These are phyloP conservation scores for Cyberlindnera petersonii DNA, from an alignment of 805 yeast species.

Conservation along the genomic window DNA sequence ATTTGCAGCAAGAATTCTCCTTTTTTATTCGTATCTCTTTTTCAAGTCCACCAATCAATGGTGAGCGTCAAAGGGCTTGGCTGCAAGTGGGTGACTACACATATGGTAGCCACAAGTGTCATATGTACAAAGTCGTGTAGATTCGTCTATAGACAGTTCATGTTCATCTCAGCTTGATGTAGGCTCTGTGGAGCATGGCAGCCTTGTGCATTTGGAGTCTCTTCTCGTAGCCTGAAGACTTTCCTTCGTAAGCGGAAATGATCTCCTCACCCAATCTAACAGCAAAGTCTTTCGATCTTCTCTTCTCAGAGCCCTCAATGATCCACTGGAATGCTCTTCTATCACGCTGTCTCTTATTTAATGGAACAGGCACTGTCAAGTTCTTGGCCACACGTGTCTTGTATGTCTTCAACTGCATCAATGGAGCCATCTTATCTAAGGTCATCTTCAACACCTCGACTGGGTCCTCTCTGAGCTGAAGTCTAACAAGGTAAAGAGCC, in stretches of 20 bases:
- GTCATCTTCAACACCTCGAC: slow-evolving; percentile 68
- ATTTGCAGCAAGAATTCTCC: too few species aligned
- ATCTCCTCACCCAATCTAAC: slow-evolving; percentile 92
- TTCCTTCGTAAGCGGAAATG: slow-evolving; percentile 69
- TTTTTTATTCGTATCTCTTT: too few species aligned
- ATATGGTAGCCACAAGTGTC: not conserved
- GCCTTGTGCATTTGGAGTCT: slow-evolving; percentile 76
- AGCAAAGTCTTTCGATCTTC: slow-evolving; percentile 74
- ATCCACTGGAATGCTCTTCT: slow-evolving; percentile 91
- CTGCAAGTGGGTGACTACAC: not conserved
- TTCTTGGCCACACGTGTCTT: slow-evolving; percentile 86
- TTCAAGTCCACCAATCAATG: too few species aligned
- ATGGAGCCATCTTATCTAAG: slow-evolving; percentile 79
- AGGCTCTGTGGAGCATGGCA: slow-evolving; percentile 87
- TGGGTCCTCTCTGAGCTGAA: slow-evolving; percentile 75
- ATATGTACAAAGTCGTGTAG: slow-evolving; percentile 1
- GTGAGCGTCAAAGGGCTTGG: too few species aligned
- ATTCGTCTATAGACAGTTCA: not conserved
- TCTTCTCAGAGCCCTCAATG: slow-evolving; percentile 73
- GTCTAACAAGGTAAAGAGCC: slow-evolving; percentile 75
- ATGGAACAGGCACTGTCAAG: slow-evolving; percentile 75
- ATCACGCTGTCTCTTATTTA: slow-evolving; percentile 75
- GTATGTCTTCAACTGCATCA: slow-evolving; percentile 70
- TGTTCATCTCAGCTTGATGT: slow-evolving; percentile 45
- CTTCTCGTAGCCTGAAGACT: slow-evolving; percentile 80